Conservation (phyloP, 176 grass and related monocot genomes). For the Carex scoparia region DNA sequence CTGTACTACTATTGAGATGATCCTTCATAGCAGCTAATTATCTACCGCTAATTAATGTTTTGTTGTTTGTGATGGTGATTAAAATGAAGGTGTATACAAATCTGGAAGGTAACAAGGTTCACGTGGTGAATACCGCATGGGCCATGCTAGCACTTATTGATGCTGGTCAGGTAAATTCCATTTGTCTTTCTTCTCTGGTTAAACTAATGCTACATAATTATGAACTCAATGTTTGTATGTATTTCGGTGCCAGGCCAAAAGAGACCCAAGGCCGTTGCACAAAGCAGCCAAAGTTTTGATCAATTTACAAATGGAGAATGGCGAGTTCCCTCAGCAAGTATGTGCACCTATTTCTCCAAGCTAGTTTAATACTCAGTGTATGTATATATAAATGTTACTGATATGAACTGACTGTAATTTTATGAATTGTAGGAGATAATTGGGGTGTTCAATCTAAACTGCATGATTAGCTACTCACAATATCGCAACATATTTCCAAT, state of each 20-base stretch:
- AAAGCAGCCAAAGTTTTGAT: conserved; percentile 67
- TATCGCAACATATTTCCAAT: conserved; percentile 46
- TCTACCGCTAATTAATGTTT: background rate
- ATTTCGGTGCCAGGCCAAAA: conserved; percentile 45
- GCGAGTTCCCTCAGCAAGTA: conserved; percentile 96
- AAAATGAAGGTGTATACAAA: conserved; percentile 81
- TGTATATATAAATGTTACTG: background rate
- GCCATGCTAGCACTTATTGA: conserved; percentile 80
- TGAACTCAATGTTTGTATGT: background rate
- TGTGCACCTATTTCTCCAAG: conserved; percentile 3
- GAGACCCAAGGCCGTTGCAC: conserved; percentile 69
- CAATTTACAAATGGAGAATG: conserved; percentile 70
- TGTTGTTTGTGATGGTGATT: background rate
- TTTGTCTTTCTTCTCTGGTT: conserved; percentile 11
- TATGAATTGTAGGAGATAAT: conserved; percentile 39
- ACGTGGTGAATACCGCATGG: conserved; percentile 88
- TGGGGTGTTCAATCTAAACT: conserved; percentile 30
- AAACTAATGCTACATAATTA: background rate
- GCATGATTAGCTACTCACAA: conserved; percentile 47
- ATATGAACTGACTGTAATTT: background rate
- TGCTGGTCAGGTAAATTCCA: conserved; percentile 55
- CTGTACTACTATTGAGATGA: background rate
- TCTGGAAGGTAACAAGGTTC: conserved; percentile 61
- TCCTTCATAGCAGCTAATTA: background rate
- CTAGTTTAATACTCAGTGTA: too few relatives aligned